Evolutionary conservation across 1,139 yeast genomes (phyloP), one percentile per base, ranked within the genome.

Genomic region (Yamadazyma membranifaciens): DNA sequence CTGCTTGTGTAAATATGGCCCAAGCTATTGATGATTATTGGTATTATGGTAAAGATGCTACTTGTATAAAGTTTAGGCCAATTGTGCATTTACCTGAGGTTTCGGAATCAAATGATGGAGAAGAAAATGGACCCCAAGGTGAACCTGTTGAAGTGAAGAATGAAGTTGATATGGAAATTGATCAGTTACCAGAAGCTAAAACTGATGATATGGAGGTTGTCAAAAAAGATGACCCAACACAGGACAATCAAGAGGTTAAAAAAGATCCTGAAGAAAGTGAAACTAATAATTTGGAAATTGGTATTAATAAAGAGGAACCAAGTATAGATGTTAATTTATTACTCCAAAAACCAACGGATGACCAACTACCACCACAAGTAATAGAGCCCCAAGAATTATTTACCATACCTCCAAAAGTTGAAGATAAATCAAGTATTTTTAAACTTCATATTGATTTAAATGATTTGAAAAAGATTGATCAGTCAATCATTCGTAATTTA

Each of bases 11-110:
- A 10, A 70, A 74, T 33, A 66, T 91, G 26, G 83, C 97, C 0
- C 81, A 79, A 43, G 85, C 91, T 0, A 75, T 91, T 0, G 65
- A 66, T 47, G 96, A 88, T 45, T 89, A 80, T 54, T 89, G 95
- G 95, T 65, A 55, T 1, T 76, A 75, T 50, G 97, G 96, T 1
- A 45, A 41, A 16, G 81, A 80, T 51, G 74, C 69, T 3, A 77
- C 82, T 46, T 86, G 95, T 51, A 67, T 86, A 10, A 78, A 71
- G 47, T 42, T 52, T 31, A 56, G 48, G 38, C 54, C 53, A 22
- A 54, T 58, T 11, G 46, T 41, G 25, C 47, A 46, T 39, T 22
- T 52, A 50, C 34, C 34, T n/a, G 32, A 34, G 12, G 25, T 14
- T 25, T n/a, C 11, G 3, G 34, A 36, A 11, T 4, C 24, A 10